A percentile compares a stretch with the other conserved stretches of the same genome.
Evolutionary conservation across 2,329 filamentous ascomycete genomes (phyloP).

Genomic region (Phaeosphaeria sp.): DNA sequence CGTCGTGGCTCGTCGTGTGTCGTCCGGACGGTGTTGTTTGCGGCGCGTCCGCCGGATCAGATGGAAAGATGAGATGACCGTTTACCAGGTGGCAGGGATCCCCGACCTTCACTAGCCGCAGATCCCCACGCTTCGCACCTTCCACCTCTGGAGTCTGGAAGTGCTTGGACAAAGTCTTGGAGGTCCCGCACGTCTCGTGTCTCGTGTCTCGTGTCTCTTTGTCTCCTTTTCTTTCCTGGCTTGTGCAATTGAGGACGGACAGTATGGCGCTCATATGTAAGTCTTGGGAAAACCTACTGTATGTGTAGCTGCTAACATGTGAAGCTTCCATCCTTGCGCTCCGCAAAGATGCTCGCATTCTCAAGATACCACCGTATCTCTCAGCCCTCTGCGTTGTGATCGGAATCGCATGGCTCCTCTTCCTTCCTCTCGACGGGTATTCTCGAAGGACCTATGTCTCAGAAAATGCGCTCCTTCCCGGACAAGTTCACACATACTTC

Average conservation of each 20-base stretch:
- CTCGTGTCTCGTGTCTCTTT: neutral
- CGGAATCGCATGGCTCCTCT: conserved; percentile 86
- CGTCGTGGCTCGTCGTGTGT: conserved; percentile 8
- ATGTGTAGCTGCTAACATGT: conserved; percentile 18
- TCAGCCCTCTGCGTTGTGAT: conserved; percentile 84
- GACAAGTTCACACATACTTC: conserved; percentile 98
- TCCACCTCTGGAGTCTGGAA: conserved; percentile 15
- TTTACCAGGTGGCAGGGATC: neutral
- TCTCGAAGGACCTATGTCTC: conserved; percentile 94
- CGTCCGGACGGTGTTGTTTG: neutral
- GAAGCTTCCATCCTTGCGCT: conserved; percentile 68
- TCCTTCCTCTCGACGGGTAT: conserved; percentile 89
- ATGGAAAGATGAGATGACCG: neutral
- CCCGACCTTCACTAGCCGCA: neutral
- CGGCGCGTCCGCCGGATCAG: neutral
- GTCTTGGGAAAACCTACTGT: conserved; percentile 8
- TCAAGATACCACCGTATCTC: conserved; percentile 85
- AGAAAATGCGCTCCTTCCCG: conserved; percentile 93
- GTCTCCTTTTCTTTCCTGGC: conserved; percentile 6
- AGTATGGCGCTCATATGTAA: conserved; percentile 47
- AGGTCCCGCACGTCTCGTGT: conserved; percentile 1
- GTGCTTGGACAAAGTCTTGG: conserved; percentile 18
- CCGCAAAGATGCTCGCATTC: conserved; percentile 79
- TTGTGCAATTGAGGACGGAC: conserved; percentile 14
- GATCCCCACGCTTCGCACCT: conserved; percentile 16